Evolutionary conservation across 2,329 filamentous ascomycete species (phyloP).

Genomic region (Aureobasidium leucospermi): DNA sequence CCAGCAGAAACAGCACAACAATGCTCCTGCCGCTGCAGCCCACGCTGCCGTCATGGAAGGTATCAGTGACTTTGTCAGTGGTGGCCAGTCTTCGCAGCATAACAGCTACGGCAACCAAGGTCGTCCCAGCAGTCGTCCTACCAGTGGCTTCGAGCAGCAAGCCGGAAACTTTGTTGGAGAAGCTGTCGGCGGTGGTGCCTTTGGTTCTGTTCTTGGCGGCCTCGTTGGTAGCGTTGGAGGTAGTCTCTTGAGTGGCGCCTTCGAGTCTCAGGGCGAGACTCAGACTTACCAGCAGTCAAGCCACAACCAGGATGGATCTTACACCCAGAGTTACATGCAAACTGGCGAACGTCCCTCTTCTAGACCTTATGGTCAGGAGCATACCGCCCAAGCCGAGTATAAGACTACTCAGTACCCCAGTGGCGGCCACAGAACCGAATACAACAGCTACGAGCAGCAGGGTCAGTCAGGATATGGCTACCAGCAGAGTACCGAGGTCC

Average conservation of each 20-base stretch:
- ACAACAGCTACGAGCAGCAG: conserved; percentile 51
- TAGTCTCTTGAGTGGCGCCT: conserved; percentile 57
- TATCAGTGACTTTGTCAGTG: conserved; percentile 22
- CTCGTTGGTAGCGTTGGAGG: conserved; percentile 53
- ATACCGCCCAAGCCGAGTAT: conserved; percentile 56
- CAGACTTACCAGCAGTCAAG: conserved; percentile 45
- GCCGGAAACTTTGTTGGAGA: conserved; percentile 50
- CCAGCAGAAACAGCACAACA: conserved; percentile 57
- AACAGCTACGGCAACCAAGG: conserved; percentile 14
- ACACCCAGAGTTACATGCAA: conserved; percentile 54
- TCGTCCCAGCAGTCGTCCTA: conserved; percentile 35
- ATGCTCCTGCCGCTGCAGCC: conserved; percentile 35
- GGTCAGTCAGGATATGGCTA: conserved; percentile 46
- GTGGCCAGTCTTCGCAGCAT: conserved; percentile 5
- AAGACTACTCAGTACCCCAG: conserved; percentile 51
- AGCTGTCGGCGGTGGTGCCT: conserved; percentile 55
- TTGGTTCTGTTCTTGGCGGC: conserved; percentile 65
- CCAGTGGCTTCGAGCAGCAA: conserved; percentile 20
- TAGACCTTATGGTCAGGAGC: conserved; percentile 28
- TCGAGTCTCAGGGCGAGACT: conserved; percentile 41
- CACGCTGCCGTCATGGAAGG: conserved; percentile 30
- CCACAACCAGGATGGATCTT: conserved; percentile 53
- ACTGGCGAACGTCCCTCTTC: conserved; percentile 43
- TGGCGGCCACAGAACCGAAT: conserved; percentile 53
- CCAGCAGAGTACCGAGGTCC: conserved; percentile 51